phyloP scores from a whole-genome alignment of 805 yeast species.

The Wickerhamiella allomyrinae region DNA sequence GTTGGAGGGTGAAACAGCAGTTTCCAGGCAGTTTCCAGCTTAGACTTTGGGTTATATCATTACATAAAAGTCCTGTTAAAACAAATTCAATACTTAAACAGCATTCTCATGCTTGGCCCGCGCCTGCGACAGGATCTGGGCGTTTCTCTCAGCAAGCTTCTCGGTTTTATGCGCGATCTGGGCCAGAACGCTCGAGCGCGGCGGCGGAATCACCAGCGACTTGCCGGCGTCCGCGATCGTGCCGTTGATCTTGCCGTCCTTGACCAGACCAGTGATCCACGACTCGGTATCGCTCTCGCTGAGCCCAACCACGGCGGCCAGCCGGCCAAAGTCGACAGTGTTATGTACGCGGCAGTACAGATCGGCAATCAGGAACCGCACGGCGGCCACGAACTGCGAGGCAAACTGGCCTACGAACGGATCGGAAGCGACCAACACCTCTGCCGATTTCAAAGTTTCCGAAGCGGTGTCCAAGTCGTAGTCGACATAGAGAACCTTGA shows the following conservation, averaged over 20 bases:
- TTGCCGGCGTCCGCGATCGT: constrained; percentile 39
- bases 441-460: constrained; percentile 34
- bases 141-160: constrained; percentile 45
- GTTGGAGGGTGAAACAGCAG: no score
- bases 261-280: constrained; percentile 37
- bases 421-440: constrained; percentile 37
- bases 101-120: constrained; percentile 1
- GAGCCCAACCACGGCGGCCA: constrained; percentile 33
- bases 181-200: constrained; percentile 44
- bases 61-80: no score
- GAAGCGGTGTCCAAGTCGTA: constrained; percentile 45
- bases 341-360: constrained; percentile 42
- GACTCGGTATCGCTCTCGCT: constrained; percentile 35
- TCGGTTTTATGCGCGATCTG: constrained; percentile 57
- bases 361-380: constrained; percentile 38
- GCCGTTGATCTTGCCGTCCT: constrained; percentile 38
- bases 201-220: constrained; percentile 27
- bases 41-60: no score
- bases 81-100: neutral
- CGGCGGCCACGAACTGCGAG: constrained; percentile 31
- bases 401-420: constrained; percentile 38
- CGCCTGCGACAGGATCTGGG: constrained; percentile 31
- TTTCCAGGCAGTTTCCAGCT: no score
- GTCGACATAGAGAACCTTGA: constrained; percentile 40
- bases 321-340: constrained; percentile 32